Evolutionary conservation across 208 protist genomes (phyloP), one percentile per base, ranked within the genome.

Genomic region (Porcisia deanei): DNA sequence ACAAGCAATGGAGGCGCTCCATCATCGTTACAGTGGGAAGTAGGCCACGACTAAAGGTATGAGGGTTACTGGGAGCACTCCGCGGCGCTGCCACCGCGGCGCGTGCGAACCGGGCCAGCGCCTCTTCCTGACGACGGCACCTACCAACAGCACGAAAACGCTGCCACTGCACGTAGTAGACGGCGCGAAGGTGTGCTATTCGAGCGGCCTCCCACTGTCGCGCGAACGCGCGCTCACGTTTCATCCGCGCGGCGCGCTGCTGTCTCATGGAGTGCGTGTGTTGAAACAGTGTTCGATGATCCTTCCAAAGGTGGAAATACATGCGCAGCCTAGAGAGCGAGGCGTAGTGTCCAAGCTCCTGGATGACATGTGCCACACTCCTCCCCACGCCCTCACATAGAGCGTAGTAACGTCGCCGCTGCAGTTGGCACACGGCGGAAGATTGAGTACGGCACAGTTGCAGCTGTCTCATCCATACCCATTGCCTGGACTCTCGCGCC

Each of bases 381-480:
- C 74, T 34, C n/a, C 73, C 74, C 37, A 91, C 76, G 72, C 22
- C 52, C 53, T 86, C 74, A 74, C 86, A 88, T 16, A 85, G 41
- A 14, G 69, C 74, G 63, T 92, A 79, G 73, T 92, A 97, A 41
- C 84, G 78, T 20, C 86, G 88, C 22, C 86, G 83, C 76, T 97
- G 90, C 59, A 81, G 84, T 72, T 72, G 80, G 58, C 89, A 89
- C 18, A 94, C 86, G 14, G 79, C 71, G n/a, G 88, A 71, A 9
- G 90, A 83, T n/a, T 84, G 77, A 41, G 79, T 58, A 22, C 88
- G 85, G 67, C 83, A 94, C 25, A 71, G 64, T 47, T 77, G 81
- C 64, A 97, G 59, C 60, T 88, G 76, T 66, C 87, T 70, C 68
- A 97, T 69, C 59, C 91, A 83, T 41, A 71, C 55, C 70, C 79